Base-by-base conservation (phyloP, 139 green algal species). In the Chlamydomonas sp. region DNA sequence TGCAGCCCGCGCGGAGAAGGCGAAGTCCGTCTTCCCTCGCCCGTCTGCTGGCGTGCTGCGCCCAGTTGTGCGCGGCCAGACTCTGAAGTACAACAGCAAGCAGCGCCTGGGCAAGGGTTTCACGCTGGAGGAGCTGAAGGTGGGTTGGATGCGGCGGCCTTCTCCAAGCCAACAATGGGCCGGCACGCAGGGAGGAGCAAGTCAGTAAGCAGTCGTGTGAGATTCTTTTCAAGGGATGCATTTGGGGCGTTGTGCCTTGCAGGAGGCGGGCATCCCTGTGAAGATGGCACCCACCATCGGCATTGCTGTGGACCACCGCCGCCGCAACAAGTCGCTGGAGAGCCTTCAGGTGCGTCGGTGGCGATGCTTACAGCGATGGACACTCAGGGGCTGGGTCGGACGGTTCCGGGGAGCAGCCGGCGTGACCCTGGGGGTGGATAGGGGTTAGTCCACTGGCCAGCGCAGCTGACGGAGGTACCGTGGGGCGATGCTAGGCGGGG, bases 91-190 rank as follows among this genome's bases (percentile, higher is more conserved):
- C 96, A 99, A 99, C 96, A 93, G 83, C 49, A 99, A 99, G 93
- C 89, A 94, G 88, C 96, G 97, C 57, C 91, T 96, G 71, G 98
- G 98, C 79, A 94, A 97, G 69, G 98, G 98, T 69, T 99, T 99
- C 96, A 98, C 97, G 60, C 92, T 99, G 60, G 97, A 97, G 85
- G 98, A 99, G 96, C 94, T 99, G 61, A 99, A 99, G 97, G 97
- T 98, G 83, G 4, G 89, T 60, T 49, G 31, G 31, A 49, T 49
- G 31, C 31, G 31, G 31, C 31, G 31, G 31, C 31, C 31, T 49
- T 49, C 31, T 49, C 31, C 31, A 49, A 49, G 31, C 31, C 63
- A 63, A 80, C 76, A 80, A 66, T 57, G 64, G 31, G 77, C 18
- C 77, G 77, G 58, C 58, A 67, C 64, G 49, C 8, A 17, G 14